These are phyloP conservation scores for Tetracladium maxilliforme DNA, from an alignment of 2,329 filamentous ascomycete species.

Conservation along the genomic window DNA sequence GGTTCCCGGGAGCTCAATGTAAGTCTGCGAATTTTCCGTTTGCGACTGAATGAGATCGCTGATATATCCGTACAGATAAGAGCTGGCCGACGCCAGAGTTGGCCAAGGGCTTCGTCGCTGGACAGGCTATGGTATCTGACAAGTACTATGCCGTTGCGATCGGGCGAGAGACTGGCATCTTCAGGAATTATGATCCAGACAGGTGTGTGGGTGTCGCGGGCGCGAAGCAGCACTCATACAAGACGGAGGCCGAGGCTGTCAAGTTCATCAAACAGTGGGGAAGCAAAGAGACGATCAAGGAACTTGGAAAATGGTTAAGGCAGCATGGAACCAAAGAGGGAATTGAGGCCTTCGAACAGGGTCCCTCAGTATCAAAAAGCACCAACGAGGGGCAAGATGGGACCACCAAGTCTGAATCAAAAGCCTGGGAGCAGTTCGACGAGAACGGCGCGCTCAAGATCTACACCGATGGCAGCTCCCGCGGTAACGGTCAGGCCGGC, in stretches of 20 bases:
- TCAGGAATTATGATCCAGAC: too few relatives aligned
- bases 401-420: neutral
- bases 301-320: too few relatives aligned
- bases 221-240: too few relatives aligned
- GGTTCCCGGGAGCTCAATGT: constrained; percentile 54
- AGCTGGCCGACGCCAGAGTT: constrained; percentile 61
- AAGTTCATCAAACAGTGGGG: too few relatives aligned
- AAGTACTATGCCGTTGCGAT: constrained; percentile 47
- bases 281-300: too few relatives aligned
- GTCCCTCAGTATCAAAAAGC: constrained; percentile 55
- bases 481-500: constrained; percentile 39
- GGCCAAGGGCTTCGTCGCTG: constrained; percentile 63
- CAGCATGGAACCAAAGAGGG: constrained; percentile 57
- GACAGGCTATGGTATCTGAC: constrained; percentile 27
- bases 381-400: constrained; percentile 40
- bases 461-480: constrained; percentile 49
- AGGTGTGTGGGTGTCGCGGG: too few relatives aligned
- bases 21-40: constrained; percentile 19
- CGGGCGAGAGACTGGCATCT: constrained; percentile 43
- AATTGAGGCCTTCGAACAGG: constrained; percentile 60
- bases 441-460: constrained; percentile 21
- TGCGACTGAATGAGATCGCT: constrained; percentile 4
- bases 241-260: too few relatives aligned
- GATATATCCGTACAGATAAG: constrained; percentile 46
- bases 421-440: neutral